Evolutionary conservation across 495 filamentous ascomycete genomes (phyloP).

Genomic region (Aspergillus conjunctus): DNA sequence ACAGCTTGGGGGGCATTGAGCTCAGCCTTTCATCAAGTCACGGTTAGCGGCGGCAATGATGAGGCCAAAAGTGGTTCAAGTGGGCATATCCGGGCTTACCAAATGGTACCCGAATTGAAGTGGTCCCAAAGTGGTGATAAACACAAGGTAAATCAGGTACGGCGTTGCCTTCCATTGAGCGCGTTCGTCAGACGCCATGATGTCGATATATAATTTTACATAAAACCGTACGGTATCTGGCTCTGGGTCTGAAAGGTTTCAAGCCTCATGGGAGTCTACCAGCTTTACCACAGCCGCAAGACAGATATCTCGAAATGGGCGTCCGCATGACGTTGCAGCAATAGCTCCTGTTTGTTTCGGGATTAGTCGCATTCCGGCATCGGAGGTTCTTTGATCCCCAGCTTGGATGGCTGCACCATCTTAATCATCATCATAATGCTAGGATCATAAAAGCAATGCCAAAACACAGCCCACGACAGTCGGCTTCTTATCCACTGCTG

Average conservation of each 20-base stretch:
- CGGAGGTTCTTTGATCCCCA: no score
- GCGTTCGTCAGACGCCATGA: slow-evolving; percentile 28
- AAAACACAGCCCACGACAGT: no score
- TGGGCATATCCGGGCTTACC: slow-evolving; percentile 48
- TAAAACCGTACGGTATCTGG: neutral
- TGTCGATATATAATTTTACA: neutral
- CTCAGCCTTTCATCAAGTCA: slow-evolving; percentile 65
- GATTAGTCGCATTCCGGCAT: no score
- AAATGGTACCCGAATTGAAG: slow-evolving; percentile 94
- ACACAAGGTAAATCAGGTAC: slow-evolving; percentile 66
- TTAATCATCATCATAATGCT: no score
- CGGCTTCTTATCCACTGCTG: no score
- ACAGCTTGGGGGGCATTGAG: slow-evolving; percentile 92
- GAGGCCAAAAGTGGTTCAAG: neutral
- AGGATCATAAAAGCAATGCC: no score
- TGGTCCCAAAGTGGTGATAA: slow-evolving; percentile 72
- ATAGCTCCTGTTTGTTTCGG: neutral
- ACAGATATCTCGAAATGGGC: neutral
- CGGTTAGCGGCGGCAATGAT: slow-evolving; percentile 21
- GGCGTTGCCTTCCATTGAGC: slow-evolving; percentile 47
- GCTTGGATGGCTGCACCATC: no score
- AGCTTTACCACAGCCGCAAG: neutral
- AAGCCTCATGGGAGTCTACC: neutral
- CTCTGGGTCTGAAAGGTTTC: neutral
- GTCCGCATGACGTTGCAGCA: neutral